phyloP scores from a whole-genome alignment of 2,329 filamentous ascomycete species.

The Epichloe amarillans region DNA sequence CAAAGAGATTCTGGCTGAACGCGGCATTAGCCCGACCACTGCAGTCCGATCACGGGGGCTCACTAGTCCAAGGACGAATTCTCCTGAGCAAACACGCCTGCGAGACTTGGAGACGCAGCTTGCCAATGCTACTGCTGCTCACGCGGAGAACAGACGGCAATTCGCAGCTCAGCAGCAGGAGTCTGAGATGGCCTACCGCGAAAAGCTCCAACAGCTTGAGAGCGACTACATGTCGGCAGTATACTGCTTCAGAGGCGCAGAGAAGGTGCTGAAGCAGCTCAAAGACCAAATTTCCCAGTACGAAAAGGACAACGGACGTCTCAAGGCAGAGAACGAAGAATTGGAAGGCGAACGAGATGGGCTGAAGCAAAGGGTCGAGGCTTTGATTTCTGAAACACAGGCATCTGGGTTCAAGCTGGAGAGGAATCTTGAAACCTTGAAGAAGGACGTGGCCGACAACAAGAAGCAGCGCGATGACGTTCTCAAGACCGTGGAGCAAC shows the following conservation, averaged over 20 bases:
- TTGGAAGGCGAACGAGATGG: conserved; percentile 64
- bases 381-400: conserved; percentile 56
- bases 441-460: conserved; percentile 52
- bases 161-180: conserved; percentile 74
- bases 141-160: conserved; percentile 70
- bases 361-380: conserved; percentile 55
- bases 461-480: conserved; percentile 57
- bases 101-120: conserved; percentile 84
- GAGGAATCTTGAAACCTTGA: conserved; percentile 52
- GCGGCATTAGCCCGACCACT: conserved; percentile 68
- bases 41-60: conserved; percentile 58
- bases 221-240: conserved; percentile 97
- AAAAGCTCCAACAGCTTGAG: conserved; percentile 86
- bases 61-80: conserved; percentile 56
- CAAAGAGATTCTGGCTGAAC: conserved; percentile 82
- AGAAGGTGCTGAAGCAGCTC: conserved; percentile 98
- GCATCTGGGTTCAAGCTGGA: conserved; percentile 56
- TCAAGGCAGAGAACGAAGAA: conserved; percentile 64
- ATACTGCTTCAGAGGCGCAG: conserved; percentile 94
- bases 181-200: conserved; percentile 77
- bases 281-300: conserved; percentile 93
- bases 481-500: conserved; percentile 53
- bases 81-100: conserved; percentile 67
- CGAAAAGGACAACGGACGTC: conserved; percentile 70
- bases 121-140: conserved; percentile 58